Evolutionary conservation across 495 filamentous ascomycete genomes (phyloP), one percentile per base, ranked within the genome.

Genomic region (Penicillium maclennaniae): DNA sequence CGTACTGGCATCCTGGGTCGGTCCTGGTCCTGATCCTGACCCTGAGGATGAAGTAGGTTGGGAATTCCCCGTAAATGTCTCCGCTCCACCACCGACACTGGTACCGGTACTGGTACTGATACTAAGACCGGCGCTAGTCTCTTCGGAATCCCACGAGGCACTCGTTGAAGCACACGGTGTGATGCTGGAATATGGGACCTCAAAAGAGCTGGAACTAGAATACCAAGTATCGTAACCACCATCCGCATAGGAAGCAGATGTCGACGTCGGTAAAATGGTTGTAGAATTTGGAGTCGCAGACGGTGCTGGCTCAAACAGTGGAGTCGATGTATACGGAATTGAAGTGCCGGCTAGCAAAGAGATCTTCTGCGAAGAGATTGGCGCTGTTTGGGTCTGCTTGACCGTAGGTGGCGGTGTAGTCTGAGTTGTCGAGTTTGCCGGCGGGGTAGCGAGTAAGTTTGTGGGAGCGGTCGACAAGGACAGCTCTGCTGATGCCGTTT

Each of bases 1-100:
- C 9, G 70, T 75, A 16, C 51, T 61, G 9, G 60, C 45, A 21
- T 51, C 47, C 31, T 52, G 54, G 9, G 55, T 54, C 20, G 68
- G 50, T 23, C 51, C 57, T 27, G 60, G 51, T 7, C 61, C 54
- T 8, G 69, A 53, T 7, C 31, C 31, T 23, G 68, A 52, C 17
- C 51, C 57, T 27, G 60, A 54, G 9, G 60, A 52, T 9, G 69
- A 53, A 15, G 60, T 19, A 14, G 50, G 41, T 41, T 50, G 46
- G 25, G 62, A 36, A 16, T 47, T 45, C 14, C 40, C 60, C 14
- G 61, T 60, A 14, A 58, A 54, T 6, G 60, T 58, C 14, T 55
- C 50, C 10, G 63, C 54, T 36, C 41, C 54, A 36, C 40, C 51
- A 12, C 57, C 52, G 9, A 47, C 48, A 9, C 38, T 43, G n/a